phyloP scores from a whole-genome alignment of 768 basidiomycete species.

The Sporobolomyces pararoseus region DNA sequence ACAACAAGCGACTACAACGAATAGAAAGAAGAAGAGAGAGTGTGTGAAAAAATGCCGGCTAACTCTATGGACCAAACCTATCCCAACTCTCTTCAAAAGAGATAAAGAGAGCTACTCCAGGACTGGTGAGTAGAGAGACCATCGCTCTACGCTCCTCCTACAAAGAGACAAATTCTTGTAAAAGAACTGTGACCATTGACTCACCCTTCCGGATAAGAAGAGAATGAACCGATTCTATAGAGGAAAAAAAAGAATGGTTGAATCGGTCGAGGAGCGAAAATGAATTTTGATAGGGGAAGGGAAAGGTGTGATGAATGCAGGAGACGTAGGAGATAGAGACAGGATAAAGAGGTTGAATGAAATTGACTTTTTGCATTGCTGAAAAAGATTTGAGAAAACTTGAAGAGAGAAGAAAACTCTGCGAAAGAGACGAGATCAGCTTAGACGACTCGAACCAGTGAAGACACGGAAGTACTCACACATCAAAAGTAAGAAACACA shows the following conservation, averaged over 20 bases:
- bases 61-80: slow-evolving; percentile 27
- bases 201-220: slow-evolving; percentile 7
- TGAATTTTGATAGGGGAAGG: not conserved
- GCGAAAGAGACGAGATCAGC: too few relatives aligned
- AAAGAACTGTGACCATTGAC: not conserved
- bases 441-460: not conserved
- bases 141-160: slow-evolving; percentile 27
- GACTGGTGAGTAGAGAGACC: slow-evolving; percentile 33
- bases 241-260: not conserved
- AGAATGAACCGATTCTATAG: not conserved
- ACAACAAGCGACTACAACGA: too few relatives aligned
- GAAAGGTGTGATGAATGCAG: not conserved
- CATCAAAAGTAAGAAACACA: not conserved
- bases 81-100: not conserved
- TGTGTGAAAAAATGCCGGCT: slow-evolving; percentile 9
- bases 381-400: not conserved
- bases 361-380: too few relatives aligned
- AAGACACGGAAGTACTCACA: not conserved
- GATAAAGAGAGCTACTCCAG: not conserved
- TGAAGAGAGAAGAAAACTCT: not conserved
- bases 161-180: not conserved
- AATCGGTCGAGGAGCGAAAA: slow-evolving; percentile 5
- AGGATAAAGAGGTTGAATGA: not conserved
- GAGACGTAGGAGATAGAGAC: not conserved
- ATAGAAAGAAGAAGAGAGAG: too few relatives aligned